These are phyloP conservation scores for Aspergillus haitiensis DNA, from an alignment of 495 filamentous ascomycete genomes.

Conservation along the genomic window DNA sequence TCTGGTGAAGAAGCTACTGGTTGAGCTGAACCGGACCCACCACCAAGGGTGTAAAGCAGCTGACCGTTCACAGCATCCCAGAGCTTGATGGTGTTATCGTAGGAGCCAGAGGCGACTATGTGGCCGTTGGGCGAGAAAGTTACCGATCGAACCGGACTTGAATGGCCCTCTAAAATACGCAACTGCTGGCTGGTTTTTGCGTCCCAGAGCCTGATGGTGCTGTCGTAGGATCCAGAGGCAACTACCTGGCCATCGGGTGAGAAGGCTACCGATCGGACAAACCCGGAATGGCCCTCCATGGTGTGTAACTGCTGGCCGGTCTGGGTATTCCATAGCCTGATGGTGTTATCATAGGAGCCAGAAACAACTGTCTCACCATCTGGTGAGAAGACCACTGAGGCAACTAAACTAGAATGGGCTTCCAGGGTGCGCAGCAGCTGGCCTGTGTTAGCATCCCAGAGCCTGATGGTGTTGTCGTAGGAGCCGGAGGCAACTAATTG, in stretches of 20 bases:
- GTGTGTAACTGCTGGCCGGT: neutral
- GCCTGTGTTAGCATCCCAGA: no score
- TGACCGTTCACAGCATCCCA: constrained; percentile 5
- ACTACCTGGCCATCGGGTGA: neutral
- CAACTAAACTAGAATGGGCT: no score
- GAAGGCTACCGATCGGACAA: neutral
- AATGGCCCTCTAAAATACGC: neutral
- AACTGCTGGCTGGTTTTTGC: neutral
- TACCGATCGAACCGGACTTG: neutral
- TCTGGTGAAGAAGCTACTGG: no score
- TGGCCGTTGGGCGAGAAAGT: constrained; percentile 10
- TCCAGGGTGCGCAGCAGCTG: no score
- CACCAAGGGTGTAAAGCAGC: constrained; percentile 2
- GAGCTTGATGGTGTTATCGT: constrained; percentile 25
- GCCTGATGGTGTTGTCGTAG: no score
- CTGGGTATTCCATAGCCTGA: constrained; percentile 14
- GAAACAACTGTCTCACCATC: constrained; percentile 1
- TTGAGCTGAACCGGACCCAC: neutral
- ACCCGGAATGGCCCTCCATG: constrained; percentile 7
- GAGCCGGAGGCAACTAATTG: no score
- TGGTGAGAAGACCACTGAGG: no score
- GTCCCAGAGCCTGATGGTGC: constrained; percentile 21
- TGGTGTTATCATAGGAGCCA: constrained; percentile 20
- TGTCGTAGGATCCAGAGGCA: constrained; percentile 21
- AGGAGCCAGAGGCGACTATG: constrained; percentile 15